Percentiles rank a stretch among this genome's conserved stretches.
These are phyloP conservation scores for Gymnopilus dilepis DNA, from an alignment of 768 basidiomycete genomes.

Conservation along the genomic window DNA sequence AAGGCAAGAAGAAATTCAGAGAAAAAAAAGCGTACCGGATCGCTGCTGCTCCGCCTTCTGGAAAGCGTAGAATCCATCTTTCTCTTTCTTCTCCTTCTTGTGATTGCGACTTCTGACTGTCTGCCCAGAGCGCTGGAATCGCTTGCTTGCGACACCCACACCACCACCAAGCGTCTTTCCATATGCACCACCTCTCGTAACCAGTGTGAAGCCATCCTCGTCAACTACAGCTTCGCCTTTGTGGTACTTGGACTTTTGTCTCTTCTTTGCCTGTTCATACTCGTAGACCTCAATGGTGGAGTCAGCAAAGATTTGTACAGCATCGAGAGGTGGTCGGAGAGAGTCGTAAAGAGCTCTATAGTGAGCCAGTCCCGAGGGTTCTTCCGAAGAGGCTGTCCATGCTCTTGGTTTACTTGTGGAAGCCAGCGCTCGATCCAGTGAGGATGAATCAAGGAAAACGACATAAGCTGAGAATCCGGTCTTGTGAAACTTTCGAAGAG, in stretches of 20 bases:
- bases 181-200: constrained; percentile 90
- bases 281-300: constrained; percentile 80
- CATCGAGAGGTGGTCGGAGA: constrained; percentile 76
- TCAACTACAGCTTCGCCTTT: constrained; percentile 92
- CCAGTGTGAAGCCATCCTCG: constrained; percentile 94
- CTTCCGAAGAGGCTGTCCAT: constrained; percentile 66
- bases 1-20: neutral
- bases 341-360: constrained; percentile 68
- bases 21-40: constrained; percentile 56
- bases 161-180: constrained; percentile 89
- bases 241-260: constrained; percentile 66
- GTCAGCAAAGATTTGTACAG: constrained; percentile 81
- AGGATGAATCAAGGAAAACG: constrained; percentile 70
- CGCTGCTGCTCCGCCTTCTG: constrained; percentile 90
- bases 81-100: constrained; percentile 70
- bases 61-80: constrained; percentile 85
- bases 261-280: constrained; percentile 64
- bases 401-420: constrained; percentile 55
- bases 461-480: constrained; percentile 77
- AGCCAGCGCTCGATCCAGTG: constrained; percentile 68
- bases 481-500: constrained; percentile 60
- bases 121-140: constrained; percentile 66
- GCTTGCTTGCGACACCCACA: constrained; percentile 63
- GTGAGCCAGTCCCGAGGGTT: constrained; percentile 74
- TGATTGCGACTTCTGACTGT: constrained; percentile 46